Evolutionary conservation across 2,329 filamentous ascomycete species (phyloP), one percentile per base, ranked within the genome.

Genomic region (Stemphylium lycopersici): DNA sequence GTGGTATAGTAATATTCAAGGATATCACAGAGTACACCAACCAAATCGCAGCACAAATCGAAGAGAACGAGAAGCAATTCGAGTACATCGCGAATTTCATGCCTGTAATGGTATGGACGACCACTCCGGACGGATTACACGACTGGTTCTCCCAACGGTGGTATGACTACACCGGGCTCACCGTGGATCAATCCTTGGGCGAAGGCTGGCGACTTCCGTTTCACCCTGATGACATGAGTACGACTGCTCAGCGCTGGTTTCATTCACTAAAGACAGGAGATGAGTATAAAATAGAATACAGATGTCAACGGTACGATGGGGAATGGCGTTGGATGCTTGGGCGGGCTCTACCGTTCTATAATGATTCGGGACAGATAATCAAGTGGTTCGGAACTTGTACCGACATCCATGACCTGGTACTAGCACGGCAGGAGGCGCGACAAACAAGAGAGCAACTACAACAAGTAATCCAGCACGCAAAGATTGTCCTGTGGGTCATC

Each of bases 331-430:
- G 90, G 90, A 91, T 92, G 80, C 78, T 93, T 2, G 89, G 87
- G 10, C 82, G 89, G 38, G 90, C 89, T 1, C 72, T 89, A 12
- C 89, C 90, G 0, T 80, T 91, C 64, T 81, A 81, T 34, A 85
- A 90, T 55, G 82, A 87, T 39, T 84, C 84, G 0, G 88, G 88
- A 2, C 78, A 82, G 42, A 90, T 93, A 43, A 80, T 90, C 54
- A 91, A 90, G 68, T 93, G 90, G 90, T 91, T 90, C 64, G 90
- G 89, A 13, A 91, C 89, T 1, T 91, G 87, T 65, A 92, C 90
- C 11, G 90, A 93, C 59, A 89, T 92, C 15, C 87, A 93, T 66
- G 89, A 92, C 57, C 81, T 86, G 38, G 87, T 92, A 3, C 81
- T 89, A 66, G 83, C 87, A 12, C 86, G 88, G 55, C 80, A 88